Evolutionary conservation across 768 basidiomycete genomes (phyloP), one percentile per base, ranked within the genome.

Genomic region (Tylopilus plumbeoviolaceoides): DNA sequence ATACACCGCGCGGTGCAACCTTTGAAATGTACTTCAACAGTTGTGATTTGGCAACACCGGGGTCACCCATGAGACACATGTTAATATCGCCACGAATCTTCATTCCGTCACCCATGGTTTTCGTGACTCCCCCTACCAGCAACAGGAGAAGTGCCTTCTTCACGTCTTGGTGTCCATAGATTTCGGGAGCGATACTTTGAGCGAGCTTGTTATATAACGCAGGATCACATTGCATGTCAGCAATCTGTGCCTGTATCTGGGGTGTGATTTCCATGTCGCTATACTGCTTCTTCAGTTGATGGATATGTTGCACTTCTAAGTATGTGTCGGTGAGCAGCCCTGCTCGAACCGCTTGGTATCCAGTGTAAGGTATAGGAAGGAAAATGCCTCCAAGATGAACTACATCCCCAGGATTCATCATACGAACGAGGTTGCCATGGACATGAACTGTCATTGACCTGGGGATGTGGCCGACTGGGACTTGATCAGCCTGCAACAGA

Each of bases 1-100:
- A 98, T 21, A 99, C 87, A 20, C 97, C 97, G 61, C 97, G 81
- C 23, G 97, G 97, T 2, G 97, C 97, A 59, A 99, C 88, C 69
- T 99, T 99, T 20, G 95, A 92, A 61, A 99, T 99, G 61, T 98
- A 98, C 72, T 99, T 99, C 51, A 97, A 79, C 27, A 97, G 68
- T 65, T 99, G 97, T 14, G 94, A 97, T 69, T 99, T 99, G 50
- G 95, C 94, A 47, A 98, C 95, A 83, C 97, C 97, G 48, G 97
- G 97, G 70, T 99, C 97, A 60, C 97, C 97, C 97, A 99, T 99
- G 40, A 99, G 72, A 71, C 97, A 99, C 17, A 99, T 76, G 63
- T 99, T 99, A 72, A 99, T 77, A 70, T 98, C 97, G 27, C 97
- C 97, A 65, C 97, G 83, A 66, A 99, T 98, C 72, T 91, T 98